These are phyloP conservation scores for Aureobasidium namibiae DNA, from an alignment of 2,329 filamentous ascomycete species.

Conservation along the genomic window DNA sequence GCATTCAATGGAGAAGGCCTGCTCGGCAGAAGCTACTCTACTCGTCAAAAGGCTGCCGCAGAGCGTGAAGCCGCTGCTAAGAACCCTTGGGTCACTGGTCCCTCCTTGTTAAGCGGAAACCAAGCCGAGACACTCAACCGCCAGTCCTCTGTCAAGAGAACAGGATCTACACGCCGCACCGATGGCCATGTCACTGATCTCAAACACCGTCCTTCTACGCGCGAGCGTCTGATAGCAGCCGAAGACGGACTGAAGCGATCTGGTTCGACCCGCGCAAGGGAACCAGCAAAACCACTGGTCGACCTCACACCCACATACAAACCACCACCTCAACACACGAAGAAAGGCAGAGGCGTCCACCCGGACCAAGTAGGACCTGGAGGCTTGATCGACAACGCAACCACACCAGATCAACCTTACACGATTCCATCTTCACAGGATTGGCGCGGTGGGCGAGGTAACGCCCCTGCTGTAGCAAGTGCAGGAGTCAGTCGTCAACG, in stretches of 20 bases:
- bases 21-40: conserved; percentile 43
- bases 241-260: conserved; percentile 33
- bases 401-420: conserved; percentile 35
- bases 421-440: conserved; percentile 34
- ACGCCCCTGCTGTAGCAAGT: neutral
- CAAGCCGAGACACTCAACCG: conserved; percentile 8
- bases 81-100: conserved; percentile 47
- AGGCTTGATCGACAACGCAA: conserved; percentile 39
- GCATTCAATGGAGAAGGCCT: conserved; percentile 40
- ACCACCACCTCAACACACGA: conserved; percentile 53
- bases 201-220: conserved; percentile 11
- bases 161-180: conserved; percentile 26
- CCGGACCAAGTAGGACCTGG: conserved; percentile 27
- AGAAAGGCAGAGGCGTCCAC: conserved; percentile 43
- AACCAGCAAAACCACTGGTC: conserved; percentile 53
- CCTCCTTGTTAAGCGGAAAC: conserved; percentile 46
- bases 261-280: conserved; percentile 31
- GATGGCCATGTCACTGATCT: neutral
- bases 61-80: conserved; percentile 30
- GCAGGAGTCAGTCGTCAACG: neutral
- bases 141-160: conserved; percentile 19
- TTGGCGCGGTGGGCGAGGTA: conserved; percentile 31
- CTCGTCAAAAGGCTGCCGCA: conserved; percentile 33
- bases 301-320: conserved; percentile 59
- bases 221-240: conserved; percentile 4